phyloP scores from a whole-genome alignment of 352 stramenopile genomes.

The Phytophthora ohioensis region DNA sequence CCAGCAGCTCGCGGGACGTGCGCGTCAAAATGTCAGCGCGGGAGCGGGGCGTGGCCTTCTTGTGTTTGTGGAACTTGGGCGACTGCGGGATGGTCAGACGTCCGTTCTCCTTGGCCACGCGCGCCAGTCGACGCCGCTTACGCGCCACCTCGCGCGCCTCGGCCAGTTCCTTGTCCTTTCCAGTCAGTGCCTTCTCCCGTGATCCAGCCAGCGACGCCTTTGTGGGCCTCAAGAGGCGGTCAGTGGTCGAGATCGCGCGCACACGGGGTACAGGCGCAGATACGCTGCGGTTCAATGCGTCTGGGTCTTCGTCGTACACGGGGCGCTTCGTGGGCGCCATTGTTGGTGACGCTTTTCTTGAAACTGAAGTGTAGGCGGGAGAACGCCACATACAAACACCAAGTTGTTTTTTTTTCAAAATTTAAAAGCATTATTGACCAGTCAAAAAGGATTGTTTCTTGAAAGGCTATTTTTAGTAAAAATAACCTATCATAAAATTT shows the following conservation, averaged over 20 bases:
- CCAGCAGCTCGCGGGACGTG: slow-evolving; percentile 77
- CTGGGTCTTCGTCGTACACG: slow-evolving; percentile 48
- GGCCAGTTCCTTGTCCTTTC: slow-evolving; percentile 52
- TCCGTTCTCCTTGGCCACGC: slow-evolving; percentile 62
- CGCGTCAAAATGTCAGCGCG: slow-evolving; percentile 57
- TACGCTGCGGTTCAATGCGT: slow-evolving; percentile 56
- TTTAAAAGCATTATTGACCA: slow-evolving; percentile 51
- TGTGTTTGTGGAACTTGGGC: slow-evolving; percentile 65
- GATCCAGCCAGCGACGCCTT: slow-evolving; percentile 59
- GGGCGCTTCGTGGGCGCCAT: slow-evolving; percentile 33
- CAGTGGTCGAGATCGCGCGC: slow-evolving; percentile 62
- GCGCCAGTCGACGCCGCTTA: slow-evolving; percentile 42
- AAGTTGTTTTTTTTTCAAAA: slow-evolving; percentile 16
- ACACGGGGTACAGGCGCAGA: slow-evolving; percentile 60
- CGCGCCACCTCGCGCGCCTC: slow-evolving; percentile 45
- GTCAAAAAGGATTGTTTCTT: slow-evolving; percentile 3
- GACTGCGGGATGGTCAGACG: slow-evolving; percentile 75
- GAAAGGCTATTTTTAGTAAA: neutral
- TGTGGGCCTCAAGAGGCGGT: slow-evolving; percentile 69
- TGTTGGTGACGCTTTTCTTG: slow-evolving; percentile 28
- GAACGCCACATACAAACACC: slow-evolving; percentile 28
- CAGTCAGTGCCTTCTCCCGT: slow-evolving; percentile 51
- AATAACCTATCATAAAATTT: neutral
- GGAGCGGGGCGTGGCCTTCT: slow-evolving; percentile 44
- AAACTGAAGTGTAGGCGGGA: slow-evolving; percentile 15